Evolutionary conservation across 2,329 filamentous ascomycete genomes (phyloP).

Genomic region (Intubia oerlemansii): DNA sequence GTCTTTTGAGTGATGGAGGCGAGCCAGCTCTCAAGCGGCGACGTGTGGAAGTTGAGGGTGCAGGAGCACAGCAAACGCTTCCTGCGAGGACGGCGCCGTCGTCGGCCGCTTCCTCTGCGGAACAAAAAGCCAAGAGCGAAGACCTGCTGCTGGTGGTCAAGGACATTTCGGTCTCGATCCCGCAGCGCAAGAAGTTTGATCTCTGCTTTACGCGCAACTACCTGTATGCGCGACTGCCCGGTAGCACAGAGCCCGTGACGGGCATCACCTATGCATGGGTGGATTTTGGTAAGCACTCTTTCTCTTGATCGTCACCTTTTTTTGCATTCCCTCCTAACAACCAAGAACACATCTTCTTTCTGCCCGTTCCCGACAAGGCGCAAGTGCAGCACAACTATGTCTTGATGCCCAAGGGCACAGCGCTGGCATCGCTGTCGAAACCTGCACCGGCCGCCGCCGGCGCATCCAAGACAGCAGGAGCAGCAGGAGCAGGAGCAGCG

Average conservation of each 20-base stretch:
- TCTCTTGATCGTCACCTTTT: slow-evolving; percentile 16
- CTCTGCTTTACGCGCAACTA: slow-evolving; percentile 38
- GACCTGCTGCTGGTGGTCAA: slow-evolving; percentile 34
- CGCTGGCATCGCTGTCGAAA: slow-evolving; percentile 16
- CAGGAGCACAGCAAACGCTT: no score
- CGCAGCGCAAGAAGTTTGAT: slow-evolving; percentile 47
- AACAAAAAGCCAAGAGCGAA: no score
- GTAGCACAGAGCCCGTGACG: slow-evolving; percentile 27
- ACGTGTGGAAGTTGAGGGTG: slow-evolving; percentile 25
- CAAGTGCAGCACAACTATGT: slow-evolving; percentile 46
- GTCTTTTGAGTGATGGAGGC: no score
- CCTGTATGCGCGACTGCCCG: slow-evolving; percentile 32
- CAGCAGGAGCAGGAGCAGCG: not conserved
- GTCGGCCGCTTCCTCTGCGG: no score
- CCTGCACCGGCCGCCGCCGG: slow-evolving; percentile 18
- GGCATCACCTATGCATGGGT: slow-evolving; percentile 37
- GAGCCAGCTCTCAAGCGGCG: slow-evolving; percentile 27
- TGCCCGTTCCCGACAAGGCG: slow-evolving; percentile 42
- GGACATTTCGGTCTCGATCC: slow-evolving; percentile 45
- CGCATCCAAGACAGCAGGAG: slow-evolving; percentile 6
- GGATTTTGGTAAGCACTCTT: no score
- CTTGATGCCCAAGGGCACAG: slow-evolving; percentile 34
- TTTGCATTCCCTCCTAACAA: not conserved
- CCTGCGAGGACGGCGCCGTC: no score
- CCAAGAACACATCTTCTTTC: slow-evolving; percentile 38